These are phyloP conservation scores for Colletotrichum plurivorum DNA, from an alignment of 2,329 filamentous ascomycete species.

Conservation along the genomic window DNA sequence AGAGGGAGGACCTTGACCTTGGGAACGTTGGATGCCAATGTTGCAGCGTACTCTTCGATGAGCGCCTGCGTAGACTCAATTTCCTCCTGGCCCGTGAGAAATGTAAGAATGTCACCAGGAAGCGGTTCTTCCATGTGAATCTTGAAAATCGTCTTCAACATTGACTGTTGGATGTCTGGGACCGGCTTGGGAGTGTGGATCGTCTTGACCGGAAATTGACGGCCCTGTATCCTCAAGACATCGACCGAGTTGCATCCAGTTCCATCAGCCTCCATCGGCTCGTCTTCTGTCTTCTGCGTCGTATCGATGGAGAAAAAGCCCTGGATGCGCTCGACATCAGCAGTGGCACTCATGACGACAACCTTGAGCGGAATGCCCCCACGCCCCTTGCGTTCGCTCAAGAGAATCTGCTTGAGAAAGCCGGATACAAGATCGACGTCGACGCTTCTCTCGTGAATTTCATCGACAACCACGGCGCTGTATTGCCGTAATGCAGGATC, in stretches of 20 bases:
- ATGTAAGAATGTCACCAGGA: constrained; percentile 94
- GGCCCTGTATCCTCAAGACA: constrained; percentile 81
- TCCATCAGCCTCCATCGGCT: background rate
- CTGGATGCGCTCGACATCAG: constrained; percentile 84
- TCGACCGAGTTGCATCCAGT: constrained; percentile 45
- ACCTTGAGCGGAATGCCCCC: constrained; percentile 86
- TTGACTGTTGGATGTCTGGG: constrained; percentile 84
- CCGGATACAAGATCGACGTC: constrained; percentile 94
- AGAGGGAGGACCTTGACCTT: constrained; percentile 82
- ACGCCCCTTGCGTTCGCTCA: constrained; percentile 72
- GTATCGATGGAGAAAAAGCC: constrained; percentile 74
- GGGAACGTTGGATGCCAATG: constrained; percentile 81
- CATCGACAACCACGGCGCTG: constrained; percentile 92
- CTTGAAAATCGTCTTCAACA: constrained; percentile 86
- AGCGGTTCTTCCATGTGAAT: constrained; percentile 90
- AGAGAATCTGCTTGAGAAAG: constrained; percentile 85
- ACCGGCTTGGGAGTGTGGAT: constrained; percentile 82
- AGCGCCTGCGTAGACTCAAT: constrained; percentile 87
- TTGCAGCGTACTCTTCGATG: constrained; percentile 83
- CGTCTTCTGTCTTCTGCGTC: constrained; percentile 8
- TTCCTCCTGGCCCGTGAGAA: constrained; percentile 92
- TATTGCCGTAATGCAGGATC: constrained; percentile 89
- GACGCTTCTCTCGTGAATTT: constrained; percentile 95
- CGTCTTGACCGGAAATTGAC: constrained; percentile 87
- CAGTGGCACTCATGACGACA: constrained; percentile 96